Conservation (phyloP, 257 asterid species). For the Salvia splendens region DNA sequence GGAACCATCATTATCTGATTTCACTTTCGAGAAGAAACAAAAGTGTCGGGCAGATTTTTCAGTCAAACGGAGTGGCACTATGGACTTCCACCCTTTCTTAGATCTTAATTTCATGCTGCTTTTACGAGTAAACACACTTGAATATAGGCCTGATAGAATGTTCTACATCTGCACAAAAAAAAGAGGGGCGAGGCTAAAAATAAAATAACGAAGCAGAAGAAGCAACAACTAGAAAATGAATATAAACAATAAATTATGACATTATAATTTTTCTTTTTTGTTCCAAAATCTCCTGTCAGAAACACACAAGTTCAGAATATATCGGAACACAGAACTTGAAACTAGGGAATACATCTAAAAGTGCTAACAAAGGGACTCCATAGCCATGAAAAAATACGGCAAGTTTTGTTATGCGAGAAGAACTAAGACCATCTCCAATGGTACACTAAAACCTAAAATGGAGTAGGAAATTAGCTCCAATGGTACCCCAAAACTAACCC, state of each 20-base stretch:
- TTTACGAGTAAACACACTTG: conserved; percentile 34
- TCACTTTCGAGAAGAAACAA: conserved; percentile 82
- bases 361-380: not conserved
- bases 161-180: conserved; percentile 43
- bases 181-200: conserved; percentile 1
- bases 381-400: not conserved
- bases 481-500: no score
- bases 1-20: conserved; percentile 54
- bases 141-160: not conserved
- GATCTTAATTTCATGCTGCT: conserved; percentile 66
- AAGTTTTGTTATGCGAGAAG: not conserved
- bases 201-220: not conserved
- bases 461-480: no score
- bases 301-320: not conserved
- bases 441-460: no score
- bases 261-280: not conserved
- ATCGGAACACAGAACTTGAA: not conserved
- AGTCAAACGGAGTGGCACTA: conserved; percentile 55
- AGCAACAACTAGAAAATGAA: not conserved
- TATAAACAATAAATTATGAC: not conserved
- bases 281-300: not conserved
- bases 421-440: not conserved
- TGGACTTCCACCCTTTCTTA: conserved; percentile 53
- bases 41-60: conserved; percentile 65
- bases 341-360: not conserved